These are phyloP conservation scores for Gymnopus androsaceus DNA, from an alignment of 1,284 basidiomycete species.

Conservation along the genomic window DNA sequence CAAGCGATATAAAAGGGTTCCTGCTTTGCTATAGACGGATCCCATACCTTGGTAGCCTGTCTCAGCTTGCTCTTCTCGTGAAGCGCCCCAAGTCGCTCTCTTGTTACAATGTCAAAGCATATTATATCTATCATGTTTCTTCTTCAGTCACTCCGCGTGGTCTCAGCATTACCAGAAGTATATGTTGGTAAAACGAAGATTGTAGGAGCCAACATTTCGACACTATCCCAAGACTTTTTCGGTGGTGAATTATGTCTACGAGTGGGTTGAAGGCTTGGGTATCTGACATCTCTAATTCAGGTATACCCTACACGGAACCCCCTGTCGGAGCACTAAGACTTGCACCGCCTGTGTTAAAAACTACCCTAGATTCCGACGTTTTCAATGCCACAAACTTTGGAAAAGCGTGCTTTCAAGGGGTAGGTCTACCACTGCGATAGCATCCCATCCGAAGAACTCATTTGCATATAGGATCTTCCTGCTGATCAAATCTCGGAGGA, in stretches of 20 bases:
- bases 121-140: not conserved
- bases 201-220: not conserved
- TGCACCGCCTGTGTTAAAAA: not conserved
- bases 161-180: not conserved
- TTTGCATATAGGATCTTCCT: not conserved
- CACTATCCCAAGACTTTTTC: not conserved
- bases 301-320: constrained; percentile 4
- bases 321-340: not conserved
- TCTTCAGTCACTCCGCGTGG: not conserved
- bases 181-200: not conserved
- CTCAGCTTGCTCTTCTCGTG: too few species aligned
- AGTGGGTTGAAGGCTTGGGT: not conserved
- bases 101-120: too few species aligned
- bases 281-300: not conserved
- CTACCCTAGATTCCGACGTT: not conserved
- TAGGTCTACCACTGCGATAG: too few species aligned
- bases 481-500: constrained; percentile 10
- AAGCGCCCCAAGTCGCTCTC: too few species aligned
- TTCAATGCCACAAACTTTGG: constrained; percentile 9
- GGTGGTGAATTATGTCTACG: not conserved
- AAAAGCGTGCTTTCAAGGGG: constrained; percentile 8
- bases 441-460: not conserved
- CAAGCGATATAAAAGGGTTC: not conserved
- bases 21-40: not conserved
- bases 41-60: too few species aligned